Percentiles rank a stretch among this genome's conserved stretches.
Evolutionary conservation across 2,329 filamentous ascomycete species (phyloP).

Genomic region (Neopestalotiopsis sp.): DNA sequence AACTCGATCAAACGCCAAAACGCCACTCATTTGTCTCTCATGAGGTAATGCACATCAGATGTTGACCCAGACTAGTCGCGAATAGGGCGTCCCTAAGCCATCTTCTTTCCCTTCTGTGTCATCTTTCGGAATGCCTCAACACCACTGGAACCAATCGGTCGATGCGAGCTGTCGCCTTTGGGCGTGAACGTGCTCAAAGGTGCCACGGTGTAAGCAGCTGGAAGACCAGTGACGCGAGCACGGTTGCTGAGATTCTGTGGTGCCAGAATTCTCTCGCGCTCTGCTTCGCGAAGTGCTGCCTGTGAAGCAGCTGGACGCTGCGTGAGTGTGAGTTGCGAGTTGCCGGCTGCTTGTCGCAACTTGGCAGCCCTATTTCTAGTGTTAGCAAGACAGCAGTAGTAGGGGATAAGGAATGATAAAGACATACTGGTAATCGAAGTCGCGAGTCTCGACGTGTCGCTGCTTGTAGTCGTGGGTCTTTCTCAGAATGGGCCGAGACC

Average conservation of each 20-base stretch:
- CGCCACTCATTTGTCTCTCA: neutral
- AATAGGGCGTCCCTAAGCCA: constrained; percentile 10
- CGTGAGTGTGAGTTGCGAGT: constrained; percentile 55
- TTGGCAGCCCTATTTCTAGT: constrained; percentile 54
- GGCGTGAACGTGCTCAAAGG: constrained; percentile 68
- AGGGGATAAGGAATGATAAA: constrained; percentile 6
- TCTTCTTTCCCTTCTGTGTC: constrained; percentile 64
- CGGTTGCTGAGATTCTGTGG: constrained; percentile 61
- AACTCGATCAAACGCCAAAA: neutral
- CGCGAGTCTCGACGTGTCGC: constrained; percentile 68
- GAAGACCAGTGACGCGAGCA: constrained; percentile 60
- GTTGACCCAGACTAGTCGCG: no score
- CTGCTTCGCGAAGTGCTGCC: constrained; percentile 46
- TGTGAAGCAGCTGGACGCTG: constrained; percentile 51
- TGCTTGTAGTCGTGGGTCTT: constrained; percentile 95
- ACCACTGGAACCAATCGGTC: constrained; percentile 67
- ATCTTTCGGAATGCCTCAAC: constrained; percentile 71
- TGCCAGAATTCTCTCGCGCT: constrained; percentile 64
- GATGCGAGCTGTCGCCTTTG: constrained; percentile 55
- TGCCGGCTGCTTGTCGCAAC: constrained; percentile 48
- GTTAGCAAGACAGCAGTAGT: constrained; percentile 20
- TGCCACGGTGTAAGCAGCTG: constrained; percentile 64
- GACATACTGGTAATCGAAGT: constrained; percentile 68
- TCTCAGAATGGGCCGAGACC: constrained; percentile 93
- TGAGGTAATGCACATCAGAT: neutral